These are phyloP conservation scores for Salix dunnii DNA, from an alignment of 345 rosid genomes.

Conservation along the genomic window DNA sequence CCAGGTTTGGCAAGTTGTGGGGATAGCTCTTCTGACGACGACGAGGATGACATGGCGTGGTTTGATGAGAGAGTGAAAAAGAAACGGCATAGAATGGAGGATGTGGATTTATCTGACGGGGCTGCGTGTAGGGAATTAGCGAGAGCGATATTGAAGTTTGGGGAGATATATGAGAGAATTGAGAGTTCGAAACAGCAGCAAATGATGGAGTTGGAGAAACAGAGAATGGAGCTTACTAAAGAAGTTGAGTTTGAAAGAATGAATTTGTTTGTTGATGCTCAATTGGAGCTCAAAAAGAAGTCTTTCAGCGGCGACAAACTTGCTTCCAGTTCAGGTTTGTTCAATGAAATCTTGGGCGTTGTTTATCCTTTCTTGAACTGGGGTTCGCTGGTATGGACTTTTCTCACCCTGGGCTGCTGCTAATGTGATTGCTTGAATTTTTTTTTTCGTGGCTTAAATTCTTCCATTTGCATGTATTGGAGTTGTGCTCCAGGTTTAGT, in stretches of 20 bases:
- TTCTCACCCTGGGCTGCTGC: background rate
- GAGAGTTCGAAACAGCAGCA: slow-evolving; percentile 24
- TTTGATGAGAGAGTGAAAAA: slow-evolving; percentile 20
- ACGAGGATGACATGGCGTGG: slow-evolving; percentile 4
- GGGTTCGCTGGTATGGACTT: background rate
- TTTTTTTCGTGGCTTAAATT: background rate
- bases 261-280: slow-evolving; percentile 18
- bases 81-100: slow-evolving; percentile 26
- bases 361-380: background rate
- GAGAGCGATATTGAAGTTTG: slow-evolving; percentile 25
- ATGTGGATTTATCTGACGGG: slow-evolving; percentile 16
- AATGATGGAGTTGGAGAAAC: slow-evolving; percentile 31
- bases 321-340: slow-evolving; percentile 10
- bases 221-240: slow-evolving; percentile 30
- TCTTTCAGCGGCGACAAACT: background rate
- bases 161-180: slow-evolving; percentile 22
- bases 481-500: background rate
- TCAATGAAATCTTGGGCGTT: background rate
- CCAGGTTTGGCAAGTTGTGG: background rate
- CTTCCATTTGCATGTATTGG: background rate
- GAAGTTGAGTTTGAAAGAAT: slow-evolving; percentile 28
- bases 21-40: slow-evolving; percentile 1
- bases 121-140: slow-evolving; percentile 25
- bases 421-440: background rate
- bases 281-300: slow-evolving; percentile 9